Base-by-base conservation (phyloP, 345 rosid genomes). In the Lepidium sativum region DNA sequence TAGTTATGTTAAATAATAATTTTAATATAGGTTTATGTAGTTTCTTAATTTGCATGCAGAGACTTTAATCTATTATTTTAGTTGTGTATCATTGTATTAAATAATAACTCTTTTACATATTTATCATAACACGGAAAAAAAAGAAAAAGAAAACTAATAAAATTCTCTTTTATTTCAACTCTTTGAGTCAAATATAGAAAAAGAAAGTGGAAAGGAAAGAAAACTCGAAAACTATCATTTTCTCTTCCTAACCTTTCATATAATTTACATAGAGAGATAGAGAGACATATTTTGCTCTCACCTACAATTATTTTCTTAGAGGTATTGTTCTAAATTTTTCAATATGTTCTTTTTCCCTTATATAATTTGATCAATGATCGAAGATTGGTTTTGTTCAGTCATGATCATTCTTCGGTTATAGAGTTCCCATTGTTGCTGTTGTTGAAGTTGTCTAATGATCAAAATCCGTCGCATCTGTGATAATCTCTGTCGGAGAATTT, bases 391-490 rank as follows among this genome's bases (percentile, higher is more conserved):
- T 78, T 69, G 81, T 77, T 83, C 84, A n/a, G 59, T 67, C 9
- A 78, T 69, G 53, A 60, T 23, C 29, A 55, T 62, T 62, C 75
- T 42, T 42, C 77, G 78, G 48, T 51, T 72, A 72, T 75, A 68
- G 68, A 77, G 72, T 51, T 85, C 79, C 88, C 94, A 84, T 57
- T 71, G 69, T 50, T 60, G 73, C 14, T 59, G 66, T 50, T 70
- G 91, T 44, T 87, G 95, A 47, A 80, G 82, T 66, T 82, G 89
- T 75, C 79, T 70, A 64, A 80, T 16, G 34, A 77, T 60, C 77
- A 87, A 50, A 61, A 82, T 72, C 67, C 81, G 84, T 15, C 70
- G 63, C 57, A 84, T 77, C 54, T 82, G 83, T 72, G 82, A 81
- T 59, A 92, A 71, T 51, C 72, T 83, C 16, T 58, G 82, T 64